Evolutionary conservation across 1,139 yeast species (phyloP).

Genomic region (Scheffersomyces segobiensis): DNA sequence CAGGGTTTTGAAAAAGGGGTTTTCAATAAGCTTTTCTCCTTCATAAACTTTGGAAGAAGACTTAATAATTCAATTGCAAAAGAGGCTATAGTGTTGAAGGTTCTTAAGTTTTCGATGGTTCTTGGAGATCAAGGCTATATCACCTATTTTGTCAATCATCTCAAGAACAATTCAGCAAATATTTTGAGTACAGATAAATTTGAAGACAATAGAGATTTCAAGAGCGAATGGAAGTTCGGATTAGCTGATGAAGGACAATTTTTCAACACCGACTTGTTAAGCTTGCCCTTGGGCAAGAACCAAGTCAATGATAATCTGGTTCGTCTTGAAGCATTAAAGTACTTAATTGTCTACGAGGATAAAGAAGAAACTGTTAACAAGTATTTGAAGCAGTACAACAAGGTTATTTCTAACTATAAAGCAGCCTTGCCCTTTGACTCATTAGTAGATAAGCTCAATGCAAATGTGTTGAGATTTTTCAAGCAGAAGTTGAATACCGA

Average conservation of each 20-base stretch:
- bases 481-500: slow-evolving; percentile 17
- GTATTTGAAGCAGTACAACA: slow-evolving; percentile 8
- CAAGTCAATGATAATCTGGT: slow-evolving; percentile 1
- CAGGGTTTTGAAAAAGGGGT: slow-evolving; percentile 55
- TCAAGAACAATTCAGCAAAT: slow-evolving; percentile 8
- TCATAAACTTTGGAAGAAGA: slow-evolving; percentile 51
- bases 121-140: slow-evolving; percentile 34
- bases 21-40: slow-evolving; percentile 62
- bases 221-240: slow-evolving; percentile 49
- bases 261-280: neutral
- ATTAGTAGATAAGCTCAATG: slow-evolving; percentile 11
- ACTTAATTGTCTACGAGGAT: slow-evolving; percentile 11
- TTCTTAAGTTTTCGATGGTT: slow-evolving; percentile 37
- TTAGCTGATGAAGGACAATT: neutral
- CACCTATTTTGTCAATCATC: slow-evolving; percentile 24
- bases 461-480: slow-evolving; percentile 25
- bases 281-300: neutral
- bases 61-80: slow-evolving; percentile 40
- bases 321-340: slow-evolving; percentile 10
- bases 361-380: slow-evolving; percentile 4
- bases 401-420: slow-evolving; percentile 6
- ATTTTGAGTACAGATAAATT: slow-evolving; percentile 10
- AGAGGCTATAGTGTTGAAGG: slow-evolving; percentile 32
- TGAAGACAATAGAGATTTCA: slow-evolving; percentile 52
- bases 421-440: slow-evolving; percentile 4